These are phyloP conservation scores for Typha latifolia DNA, from an alignment of 176 grass and related monocot species.

Conservation along the genomic window DNA sequence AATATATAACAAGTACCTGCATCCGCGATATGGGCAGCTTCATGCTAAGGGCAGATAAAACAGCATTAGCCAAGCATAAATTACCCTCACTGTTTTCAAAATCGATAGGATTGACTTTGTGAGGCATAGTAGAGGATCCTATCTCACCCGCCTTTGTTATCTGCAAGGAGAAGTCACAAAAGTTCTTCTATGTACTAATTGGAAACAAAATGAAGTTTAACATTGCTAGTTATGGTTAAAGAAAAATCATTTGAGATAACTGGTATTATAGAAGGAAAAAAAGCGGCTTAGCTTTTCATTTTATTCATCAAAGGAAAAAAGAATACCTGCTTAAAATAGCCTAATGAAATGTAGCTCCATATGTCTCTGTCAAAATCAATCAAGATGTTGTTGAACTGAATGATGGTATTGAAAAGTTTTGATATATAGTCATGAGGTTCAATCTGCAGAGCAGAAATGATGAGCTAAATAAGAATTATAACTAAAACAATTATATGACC, in stretches of 20 bases:
- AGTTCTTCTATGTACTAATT: neutral
- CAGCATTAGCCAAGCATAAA: constrained; percentile 46
- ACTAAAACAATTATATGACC: neutral
- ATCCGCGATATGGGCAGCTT: constrained; percentile 88
- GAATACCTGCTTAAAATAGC: constrained; percentile 94
- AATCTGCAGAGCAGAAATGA: constrained; percentile 42
- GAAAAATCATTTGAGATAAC: no score
- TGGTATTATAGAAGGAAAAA: no score
- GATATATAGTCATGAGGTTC: constrained; percentile 97
- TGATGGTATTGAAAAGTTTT: constrained; percentile 73
- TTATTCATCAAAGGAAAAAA: neutral
- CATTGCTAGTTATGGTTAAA: no score
- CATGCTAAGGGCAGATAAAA: constrained; percentile 66
- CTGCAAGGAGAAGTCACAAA: constrained; percentile 29
- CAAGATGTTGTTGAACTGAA: constrained; percentile 87
- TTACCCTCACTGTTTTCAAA: constrained; percentile 99
- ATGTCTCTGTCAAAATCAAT: constrained; percentile 88
- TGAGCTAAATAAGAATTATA: constrained; percentile 13
- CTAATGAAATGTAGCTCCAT: constrained; percentile 85
- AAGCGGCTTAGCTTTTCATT: no score
- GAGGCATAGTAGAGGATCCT: constrained; percentile 97
- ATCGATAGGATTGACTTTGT: constrained; percentile 98
- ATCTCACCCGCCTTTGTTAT: constrained; percentile 85
- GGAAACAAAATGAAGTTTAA: constrained; percentile 3
- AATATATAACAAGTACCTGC: constrained; percentile 46